phyloP scores from a whole-genome alignment of 2,329 filamentous ascomycete species.

The Immersiporthe knoxdaviesiana region DNA sequence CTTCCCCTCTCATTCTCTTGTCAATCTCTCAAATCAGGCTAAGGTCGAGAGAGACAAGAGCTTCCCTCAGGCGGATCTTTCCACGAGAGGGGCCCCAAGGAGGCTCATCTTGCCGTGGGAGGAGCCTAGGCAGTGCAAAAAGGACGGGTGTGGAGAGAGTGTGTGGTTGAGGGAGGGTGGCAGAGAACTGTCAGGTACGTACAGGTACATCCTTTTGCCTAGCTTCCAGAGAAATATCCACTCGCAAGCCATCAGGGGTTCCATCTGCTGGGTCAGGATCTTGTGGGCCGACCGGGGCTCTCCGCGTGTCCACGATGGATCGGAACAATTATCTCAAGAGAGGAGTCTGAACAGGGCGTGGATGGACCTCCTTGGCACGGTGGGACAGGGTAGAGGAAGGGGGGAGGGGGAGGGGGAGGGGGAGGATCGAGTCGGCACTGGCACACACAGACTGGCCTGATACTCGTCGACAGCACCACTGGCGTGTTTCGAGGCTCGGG shows the following conservation, averaged over 20 bases:
- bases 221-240: background rate
- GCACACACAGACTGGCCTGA: slow-evolving; percentile 13
- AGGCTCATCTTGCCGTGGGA: slow-evolving; percentile 24
- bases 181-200: slow-evolving; percentile 21
- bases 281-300: slow-evolving; percentile 29
- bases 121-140: slow-evolving; percentile 25
- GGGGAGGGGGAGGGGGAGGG: background rate
- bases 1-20: background rate
- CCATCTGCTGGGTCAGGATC: slow-evolving; percentile 27
- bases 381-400: slow-evolving; percentile 24
- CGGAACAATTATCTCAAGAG: slow-evolving; percentile 31
- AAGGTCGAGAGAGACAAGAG: background rate
- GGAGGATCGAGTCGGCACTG: slow-evolving; percentile 3
- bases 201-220: slow-evolving; percentile 20
- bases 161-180: slow-evolving; percentile 23
- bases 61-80: slow-evolving; percentile 22
- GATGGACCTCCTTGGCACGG: slow-evolving; percentile 26
- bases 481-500: slow-evolving; percentile 26
- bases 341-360: slow-evolving; percentile 23
- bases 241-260: slow-evolving; percentile 25
- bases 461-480: slow-evolving; percentile 25
- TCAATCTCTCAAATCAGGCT: slow-evolving; percentile 9
- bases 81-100: slow-evolving; percentile 21
- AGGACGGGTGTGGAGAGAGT: slow-evolving; percentile 25
- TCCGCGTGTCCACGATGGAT: slow-evolving; percentile 30